Base-by-base conservation (phyloP, 2,329 filamentous ascomycete genomes). In the Aspergillus flavus region DNA sequence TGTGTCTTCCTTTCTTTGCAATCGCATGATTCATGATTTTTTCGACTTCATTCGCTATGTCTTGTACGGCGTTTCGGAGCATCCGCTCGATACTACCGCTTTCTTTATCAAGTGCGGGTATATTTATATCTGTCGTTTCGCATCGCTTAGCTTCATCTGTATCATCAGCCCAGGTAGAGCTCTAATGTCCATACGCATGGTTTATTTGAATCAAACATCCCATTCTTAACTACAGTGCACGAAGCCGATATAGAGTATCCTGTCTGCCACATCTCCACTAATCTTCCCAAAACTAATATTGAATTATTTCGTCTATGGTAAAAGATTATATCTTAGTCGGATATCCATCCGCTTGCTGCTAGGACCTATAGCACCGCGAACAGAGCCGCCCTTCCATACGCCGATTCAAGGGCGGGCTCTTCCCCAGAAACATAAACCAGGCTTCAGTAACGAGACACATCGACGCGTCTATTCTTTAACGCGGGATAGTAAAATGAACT, bases 1-100 rank as follows among this genome's bases (percentile, higher is more conserved):
- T 32, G 23, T 58, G 16, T 52, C 45, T 5, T 36, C 16, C 34
- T 58, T 58, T 28, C 28, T 48, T 62, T 46, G 14, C 36, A 36
- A 62, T 48, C 61, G 61, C 39, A 62, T 63, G 59, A 45, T 62
- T 58, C 26, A 53, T 46, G 19, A 26, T 56, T 57, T 59, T 58
- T 23, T 39, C 34, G 50, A 50, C 28, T 58, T 45, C 57, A 41
- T 60, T 48, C 56, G 55, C 55, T 65, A 55, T 55, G 30, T 60
- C 34, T 28, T 59, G 50, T 50, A 30, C 54, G 68, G 68, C 63
- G 68, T 69, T 69, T 48, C 53, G 61, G 60, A 56, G 58, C 12
- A 39, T 19, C 32, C 30, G 52, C 58, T 58, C 52, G 55, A 56
- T 55, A 39, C 52, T 39, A 26, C n/a, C n/a, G 16, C 26, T n/a